Evolutionary conservation across 208 protist genomes (phyloP), one percentile per base, ranked within the genome.

Genomic region (Herpetomonas tarakana): DNA sequence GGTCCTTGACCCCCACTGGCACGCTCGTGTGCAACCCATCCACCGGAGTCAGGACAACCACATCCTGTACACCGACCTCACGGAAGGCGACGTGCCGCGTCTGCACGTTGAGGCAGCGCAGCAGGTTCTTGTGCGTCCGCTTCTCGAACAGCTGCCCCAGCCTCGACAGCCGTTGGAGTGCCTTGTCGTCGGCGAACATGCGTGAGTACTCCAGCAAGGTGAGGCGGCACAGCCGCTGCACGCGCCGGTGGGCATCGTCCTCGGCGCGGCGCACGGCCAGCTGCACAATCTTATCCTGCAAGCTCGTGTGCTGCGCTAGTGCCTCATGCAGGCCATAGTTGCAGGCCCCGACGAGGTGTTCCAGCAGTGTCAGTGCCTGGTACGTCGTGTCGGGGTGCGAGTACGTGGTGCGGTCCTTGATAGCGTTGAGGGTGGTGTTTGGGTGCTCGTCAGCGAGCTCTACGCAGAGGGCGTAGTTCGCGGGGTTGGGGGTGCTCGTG

Each of bases 121-220:
- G 52, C 16, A 96, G 65, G 56, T 63, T 91, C 25, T 78, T 74
- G 58, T 72, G 65, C 2, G 89, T 93, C 11, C 71, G 66, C 52
- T 76, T 58, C 68, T 93, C 89, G 59, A 86, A 88, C 16, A 57
- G 52, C 27, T 63, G 61, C 1, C 73, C 81, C 7, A 96, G 71
- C 31, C 47, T 28, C 1, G 86, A 59, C 11, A 96, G 74, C n/a
- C 68, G 67, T 25, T 60, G 28, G 12, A 96, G 71, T 1, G 83
- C 73, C 2, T 57, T 44, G 39, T 91, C 83, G 56, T 92, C 86
- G 25, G 75, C 77, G 55, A 96, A 96, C 62, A 91, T 83, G 44
- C 89, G 86, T 0, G 84, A 92, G 65, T 90, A 96, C 68, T 96
- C 86, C 30, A 96, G 70, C 25, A 96, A 45, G 14, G 80, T 88